Evolutionary conservation across 345 rosid genomes (phyloP).

Genomic region (sweet orange (Citrus sinensis)): DVS_A1.0 CM039163.1:42296501-42297000

Average conservation of each 20-base stretch:
- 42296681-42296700: constrained; percentile 35
- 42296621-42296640: constrained; percentile 28
- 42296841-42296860: constrained; percentile 64
- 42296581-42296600: constrained; percentile 32
- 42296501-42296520: background rate
- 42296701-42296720: constrained; percentile 15
- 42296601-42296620: constrained; percentile 18
- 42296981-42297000: constrained; percentile 50
- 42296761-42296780: constrained; percentile 55
- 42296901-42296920: constrained; percentile 43
- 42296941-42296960: constrained; percentile 56
- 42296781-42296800: constrained; percentile 63
- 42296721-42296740: constrained; percentile 49
- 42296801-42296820: constrained; percentile 74
- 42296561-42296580: constrained; percentile 42
- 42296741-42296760: constrained; percentile 55
- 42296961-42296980: constrained; percentile 41
- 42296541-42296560: constrained; percentile 23
- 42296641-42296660: constrained; percentile 30
- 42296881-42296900: constrained; percentile 60
- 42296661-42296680: constrained; percentile 37
- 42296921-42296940: constrained; percentile 68
- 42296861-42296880: constrained; percentile 83
- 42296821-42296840: constrained; percentile 68
- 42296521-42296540: constrained; percentile 19